Base-by-base conservation (phyloP, 202 grass and related monocot genomes). In the Hordeum pubiflorum region DNA sequence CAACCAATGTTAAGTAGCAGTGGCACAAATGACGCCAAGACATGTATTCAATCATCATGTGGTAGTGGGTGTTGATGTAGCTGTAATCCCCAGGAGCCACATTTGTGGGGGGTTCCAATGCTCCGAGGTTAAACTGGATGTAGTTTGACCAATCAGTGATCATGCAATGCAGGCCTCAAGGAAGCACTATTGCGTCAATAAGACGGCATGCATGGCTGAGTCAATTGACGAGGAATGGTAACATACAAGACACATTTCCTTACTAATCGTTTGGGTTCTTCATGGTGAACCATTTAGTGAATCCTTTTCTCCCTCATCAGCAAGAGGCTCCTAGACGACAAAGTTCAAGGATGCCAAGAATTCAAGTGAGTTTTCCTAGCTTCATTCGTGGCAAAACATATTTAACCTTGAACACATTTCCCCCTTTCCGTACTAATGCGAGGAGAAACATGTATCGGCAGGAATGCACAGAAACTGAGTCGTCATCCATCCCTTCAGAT, bases 381-480 rank as follows among this genome's bases (percentile, higher is more conserved):
- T 68, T 77, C 74, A 61, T 58, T 62, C 37, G 27, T 55, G n/a
- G 22, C 29, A 82, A 69, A 80, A 21, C 13, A 74, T 74, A 69
- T 52, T 33, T 85, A 60, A 23, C 40, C 44, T 24, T 1, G 24
- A 43, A 1, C 76, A 44, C 40, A 7, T 34, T 41, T 36, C 2
- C 74, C n/a, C 20, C 31, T 41, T 77, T 4, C 11, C 37, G 10
- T 80, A 52, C 66, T 85, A 81, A 85, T 61, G 11, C 10, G 43
- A 76, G 69, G 63, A 61, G 10, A 67, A 50, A 81, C 63, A 81
- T 72, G 11, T 77, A 20, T 44, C 54, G 71, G 61, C 87, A 97
- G 94, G 86, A 97, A 94, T 88, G 91, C 91, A 84, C 80, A 92
- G 73, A 97, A 94, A 90, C n/a, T 97, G 50, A 97, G 91, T 70